Evolutionary conservation across 1,284 basidiomycete species (phyloP).

Genomic region (Leccinum subrobustum): DNA sequence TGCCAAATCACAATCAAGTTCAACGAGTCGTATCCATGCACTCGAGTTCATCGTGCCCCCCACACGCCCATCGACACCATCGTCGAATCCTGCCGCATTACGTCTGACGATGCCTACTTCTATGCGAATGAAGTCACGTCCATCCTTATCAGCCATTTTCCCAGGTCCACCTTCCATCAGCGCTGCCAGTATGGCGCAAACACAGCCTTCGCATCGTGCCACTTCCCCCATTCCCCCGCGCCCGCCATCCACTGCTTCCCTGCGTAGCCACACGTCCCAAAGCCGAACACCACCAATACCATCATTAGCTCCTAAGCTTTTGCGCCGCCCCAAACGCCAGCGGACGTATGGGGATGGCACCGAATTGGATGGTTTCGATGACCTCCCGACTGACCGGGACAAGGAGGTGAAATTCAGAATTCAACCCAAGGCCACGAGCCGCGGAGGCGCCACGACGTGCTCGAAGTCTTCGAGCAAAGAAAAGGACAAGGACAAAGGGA

Average conservation of each 20-base stretch:
- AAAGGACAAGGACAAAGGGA: slow-evolving; percentile 46
- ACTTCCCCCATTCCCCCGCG: slow-evolving; percentile 59
- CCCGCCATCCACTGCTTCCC: slow-evolving; percentile 46
- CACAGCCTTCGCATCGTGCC: slow-evolving; percentile 39
- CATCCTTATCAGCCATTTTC: slow-evolving; percentile 73
- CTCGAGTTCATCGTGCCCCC: slow-evolving; percentile 70
- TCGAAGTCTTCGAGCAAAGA: slow-evolving; percentile 40
- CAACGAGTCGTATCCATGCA: slow-evolving; percentile 55
- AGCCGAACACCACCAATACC: slow-evolving; percentile 34
- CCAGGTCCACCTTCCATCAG: slow-evolving; percentile 41
- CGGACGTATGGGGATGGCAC: slow-evolving; percentile 88
- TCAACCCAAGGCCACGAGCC: slow-evolving; percentile 64
- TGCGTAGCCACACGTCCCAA: slow-evolving; percentile 35
- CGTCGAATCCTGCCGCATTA: slow-evolving; percentile 67
- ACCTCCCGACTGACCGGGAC: slow-evolving; percentile 83
- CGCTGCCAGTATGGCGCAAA: slow-evolving; percentile 22
- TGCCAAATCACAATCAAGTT: slow-evolving; percentile 66
- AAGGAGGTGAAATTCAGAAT: slow-evolving; percentile 72
- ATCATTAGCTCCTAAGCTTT: slow-evolving; percentile 57
- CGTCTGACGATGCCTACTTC: slow-evolving; percentile 86
- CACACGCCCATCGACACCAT: slow-evolving; percentile 72
- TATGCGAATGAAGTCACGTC: slow-evolving; percentile 67
- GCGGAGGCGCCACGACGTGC: slow-evolving; percentile 53
- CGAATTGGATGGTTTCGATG: slow-evolving; percentile 89
- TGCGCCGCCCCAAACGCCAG: slow-evolving; percentile 72